A percentile compares a stretch with the other conserved stretches of the same genome.
These are phyloP conservation scores for Coelastrella sp. DNA, from an alignment of 139 green algal genomes.

Conservation along the genomic window DNA sequence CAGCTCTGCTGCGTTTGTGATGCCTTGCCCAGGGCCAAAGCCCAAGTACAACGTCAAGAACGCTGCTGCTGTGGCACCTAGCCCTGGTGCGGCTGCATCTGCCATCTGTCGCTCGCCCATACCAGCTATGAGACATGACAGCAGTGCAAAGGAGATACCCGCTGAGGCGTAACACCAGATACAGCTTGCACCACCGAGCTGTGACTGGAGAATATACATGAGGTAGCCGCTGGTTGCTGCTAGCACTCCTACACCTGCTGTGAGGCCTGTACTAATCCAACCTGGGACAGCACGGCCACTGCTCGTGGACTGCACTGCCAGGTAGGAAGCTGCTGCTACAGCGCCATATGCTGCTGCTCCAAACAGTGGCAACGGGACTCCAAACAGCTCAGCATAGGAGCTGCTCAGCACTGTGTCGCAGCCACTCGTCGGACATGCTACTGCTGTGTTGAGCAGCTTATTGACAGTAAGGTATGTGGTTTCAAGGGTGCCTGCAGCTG, in stretches of 20 bases:
- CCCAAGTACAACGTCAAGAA: slow-evolving; percentile 56
- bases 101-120: slow-evolving; percentile 40
- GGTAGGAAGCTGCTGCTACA: slow-evolving; percentile 59
- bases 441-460: slow-evolving; percentile 70
- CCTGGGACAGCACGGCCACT: background rate
- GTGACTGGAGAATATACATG: slow-evolving; percentile 77
- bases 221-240: slow-evolving; percentile 76
- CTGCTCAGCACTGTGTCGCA: slow-evolving; percentile 83
- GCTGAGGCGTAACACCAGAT: slow-evolving; percentile 82
- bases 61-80: slow-evolving; percentile 56
- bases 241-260: slow-evolving; percentile 69
- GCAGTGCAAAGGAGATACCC: slow-evolving; percentile 65
- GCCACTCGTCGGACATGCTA: slow-evolving; percentile 76
- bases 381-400: slow-evolving; percentile 79
- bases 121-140: slow-evolving; percentile 31
- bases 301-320: slow-evolving; percentile 9
- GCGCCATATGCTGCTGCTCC: slow-evolving; percentile 75
- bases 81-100: slow-evolving; percentile 58
- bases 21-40: background rate
- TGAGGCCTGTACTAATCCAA: slow-evolving; percentile 36
- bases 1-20: slow-evolving; percentile 18
- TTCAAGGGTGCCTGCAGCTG: slow-evolving; percentile 70
- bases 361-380: slow-evolving; percentile 77
- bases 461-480: slow-evolving; percentile 84
- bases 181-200: slow-evolving; percentile 75